A percentile compares a stretch with the other conserved stretches of the same genome.
Evolutionary conservation across 2,329 filamentous ascomycete species (phyloP).

Genomic region (Akanthomyces uredinophilus): DNA sequence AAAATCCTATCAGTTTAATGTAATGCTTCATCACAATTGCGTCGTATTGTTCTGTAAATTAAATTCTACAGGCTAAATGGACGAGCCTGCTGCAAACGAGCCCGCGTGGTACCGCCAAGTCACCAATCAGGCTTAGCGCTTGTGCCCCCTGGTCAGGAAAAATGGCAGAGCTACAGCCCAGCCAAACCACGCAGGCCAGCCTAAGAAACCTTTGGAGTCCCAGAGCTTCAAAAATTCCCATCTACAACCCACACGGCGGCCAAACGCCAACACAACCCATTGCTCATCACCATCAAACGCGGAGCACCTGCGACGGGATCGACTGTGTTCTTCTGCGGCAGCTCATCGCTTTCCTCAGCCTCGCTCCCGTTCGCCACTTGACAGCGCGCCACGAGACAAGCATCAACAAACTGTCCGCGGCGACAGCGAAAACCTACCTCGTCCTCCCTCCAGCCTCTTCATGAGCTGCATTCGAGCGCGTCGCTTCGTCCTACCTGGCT

Average conservation of each 20-base stretch:
- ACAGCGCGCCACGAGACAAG: neutral
- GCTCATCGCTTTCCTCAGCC: neutral
- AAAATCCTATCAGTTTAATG: neutral
- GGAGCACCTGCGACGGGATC: neutral
- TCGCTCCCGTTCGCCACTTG: neutral
- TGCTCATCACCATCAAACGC: constrained; percentile 6
- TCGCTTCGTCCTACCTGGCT: neutral
- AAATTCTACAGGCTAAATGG: neutral
- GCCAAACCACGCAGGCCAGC: constrained; percentile 2
- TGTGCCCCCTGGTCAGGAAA: constrained; percentile 5
- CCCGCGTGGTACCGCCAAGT: neutral
- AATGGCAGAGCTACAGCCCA: constrained; percentile 13
- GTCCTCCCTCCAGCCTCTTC: neutral
- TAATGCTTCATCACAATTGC: neutral
- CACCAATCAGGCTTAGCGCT: constrained; percentile 14
- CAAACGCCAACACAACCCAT: constrained; percentile 7
- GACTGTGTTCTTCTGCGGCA: neutral
- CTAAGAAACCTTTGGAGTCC: constrained; percentile 10
- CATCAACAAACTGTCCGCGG: neutral
- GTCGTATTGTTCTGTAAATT: neutral
- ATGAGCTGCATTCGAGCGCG: constrained; percentile 13
- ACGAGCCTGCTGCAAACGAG: neutral
- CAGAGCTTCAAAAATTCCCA: constrained; percentile 13
- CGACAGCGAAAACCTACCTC: neutral
- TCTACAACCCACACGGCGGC: constrained; percentile 10